Evolutionary conservation across 2,329 filamentous ascomycete genomes (phyloP).

Genomic region (Emergomyces pasteurianus): DNA sequence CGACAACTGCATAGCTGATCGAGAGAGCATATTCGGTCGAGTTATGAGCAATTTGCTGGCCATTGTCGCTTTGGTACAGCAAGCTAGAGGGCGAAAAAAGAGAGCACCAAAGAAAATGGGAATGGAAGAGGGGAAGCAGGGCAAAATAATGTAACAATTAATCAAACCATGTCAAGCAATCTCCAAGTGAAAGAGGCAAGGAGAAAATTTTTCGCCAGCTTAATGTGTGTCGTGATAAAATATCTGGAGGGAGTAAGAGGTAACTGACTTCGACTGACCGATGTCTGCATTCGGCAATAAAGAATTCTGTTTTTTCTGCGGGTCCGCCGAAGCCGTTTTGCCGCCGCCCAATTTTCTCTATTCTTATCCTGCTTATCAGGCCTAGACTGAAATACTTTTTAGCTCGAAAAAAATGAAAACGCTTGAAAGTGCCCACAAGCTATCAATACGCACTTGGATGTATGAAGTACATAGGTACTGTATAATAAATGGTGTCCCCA

Average conservation of each 20-base stretch:
- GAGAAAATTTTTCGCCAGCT: background rate
- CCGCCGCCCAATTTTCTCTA: background rate
- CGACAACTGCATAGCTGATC: constrained; percentile 23
- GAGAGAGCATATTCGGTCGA: constrained; percentile 21
- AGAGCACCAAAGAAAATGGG: background rate
- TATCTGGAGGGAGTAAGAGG: background rate
- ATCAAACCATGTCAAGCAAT: background rate
- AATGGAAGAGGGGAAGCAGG: background rate
- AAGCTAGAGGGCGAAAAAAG: background rate
- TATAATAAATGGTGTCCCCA: no score
- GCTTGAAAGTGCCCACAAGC: no score
- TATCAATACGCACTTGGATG: no score
- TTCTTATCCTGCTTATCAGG: background rate
- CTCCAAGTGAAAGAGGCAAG: background rate
- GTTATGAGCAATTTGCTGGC: constrained; percentile 25
- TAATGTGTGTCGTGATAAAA: background rate
- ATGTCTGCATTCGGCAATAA: background rate
- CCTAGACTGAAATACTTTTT: background rate
- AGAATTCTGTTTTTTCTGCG: background rate
- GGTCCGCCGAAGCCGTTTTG: background rate
- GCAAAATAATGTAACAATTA: background rate
- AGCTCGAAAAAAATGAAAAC: background rate
- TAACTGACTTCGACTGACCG: background rate
- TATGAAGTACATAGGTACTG: no score
- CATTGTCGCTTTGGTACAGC: constrained; percentile 12